Evolutionary conservation across 1,284 basidiomycete genomes (phyloP), one percentile per base, ranked within the genome.

Genomic region (Ganoderma sp.): DNA sequence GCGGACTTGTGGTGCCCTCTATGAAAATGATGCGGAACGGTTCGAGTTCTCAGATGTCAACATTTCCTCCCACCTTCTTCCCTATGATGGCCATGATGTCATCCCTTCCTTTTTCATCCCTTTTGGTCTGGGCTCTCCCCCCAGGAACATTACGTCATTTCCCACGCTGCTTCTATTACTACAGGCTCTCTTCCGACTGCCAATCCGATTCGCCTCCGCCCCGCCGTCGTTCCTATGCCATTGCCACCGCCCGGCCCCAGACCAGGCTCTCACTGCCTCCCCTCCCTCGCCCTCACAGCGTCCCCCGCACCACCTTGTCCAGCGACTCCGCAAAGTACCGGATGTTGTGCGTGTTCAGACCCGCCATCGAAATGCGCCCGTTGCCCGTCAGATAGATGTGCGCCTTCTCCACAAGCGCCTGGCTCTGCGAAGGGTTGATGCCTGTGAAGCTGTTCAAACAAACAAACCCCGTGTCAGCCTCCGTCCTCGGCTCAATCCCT

Each of bases 351-450:
- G 83, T 86, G 81, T 92, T 95, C 77, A 95, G 78, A 43, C 91
- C 92, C 19, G 94, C 92, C 92, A 96, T 95, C 75, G 90, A 94
- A 75, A 97, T 96, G 61, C 95, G 85, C 66, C 94, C 94, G 77
- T 95, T 96, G 69, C 78, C 81, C 14, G 95, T 97, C 84, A 98
- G 83, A 81, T 98, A 98, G 67, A 98, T 86, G 78, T 97, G 96
- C 65, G 88, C 89, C 78, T 90, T 88, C 69, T 94, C 89, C 34
- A 89, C 85, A 79, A 98, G 79, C 66, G 84, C 85, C 78, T 90
- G 84, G 79, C 90, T 91, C 81, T 97, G 94, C 41, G 80, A 83
- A 10, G 84, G 78, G 61, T 80, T 88, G 77, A 96, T 83, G 48
- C 94, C 94, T 61, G 94, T 95, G 81, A 92, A 95, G 78, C 93